Conservation (phyloP, 108 stramenopile genomes). For the Nitzschia inconspicua region DNA sequence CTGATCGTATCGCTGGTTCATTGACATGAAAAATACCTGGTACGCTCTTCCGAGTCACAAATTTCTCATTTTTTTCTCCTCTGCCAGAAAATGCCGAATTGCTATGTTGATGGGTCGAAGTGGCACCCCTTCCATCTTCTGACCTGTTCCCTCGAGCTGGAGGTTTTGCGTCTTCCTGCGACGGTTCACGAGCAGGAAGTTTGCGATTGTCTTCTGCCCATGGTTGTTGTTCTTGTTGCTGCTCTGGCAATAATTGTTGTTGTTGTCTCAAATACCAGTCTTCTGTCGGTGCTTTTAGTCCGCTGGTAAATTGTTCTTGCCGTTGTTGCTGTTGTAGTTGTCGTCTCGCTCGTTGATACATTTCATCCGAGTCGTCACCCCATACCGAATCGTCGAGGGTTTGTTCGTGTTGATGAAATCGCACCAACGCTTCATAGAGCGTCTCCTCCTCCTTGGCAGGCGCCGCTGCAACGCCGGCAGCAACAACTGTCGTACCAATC, state of each 20-base stretch:
- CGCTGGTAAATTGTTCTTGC: not conserved
- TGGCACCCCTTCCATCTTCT: too few species aligned
- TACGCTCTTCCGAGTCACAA: too few species aligned
- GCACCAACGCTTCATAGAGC: conserved; percentile 9
- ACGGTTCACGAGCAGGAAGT: too few species aligned
- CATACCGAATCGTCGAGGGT: not conserved
- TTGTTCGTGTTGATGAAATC: conserved; percentile 22
- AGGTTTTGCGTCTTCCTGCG: too few species aligned
- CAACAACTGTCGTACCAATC: too few species aligned
- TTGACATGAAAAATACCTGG: conserved; percentile 14
- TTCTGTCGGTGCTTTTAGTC: too few species aligned
- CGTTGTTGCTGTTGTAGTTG: not conserved
- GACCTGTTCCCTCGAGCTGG: too few species aligned
- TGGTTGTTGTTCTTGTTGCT: not conserved
- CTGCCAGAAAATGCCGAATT: too few species aligned
- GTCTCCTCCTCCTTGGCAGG: conserved; percentile 5
- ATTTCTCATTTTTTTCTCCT: too few species aligned
- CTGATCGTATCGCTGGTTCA: conserved; percentile 19
- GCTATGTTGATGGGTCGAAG: too few species aligned
- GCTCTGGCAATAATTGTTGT: not conserved
- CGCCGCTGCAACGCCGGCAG: not conserved
- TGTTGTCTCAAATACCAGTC: too few species aligned
- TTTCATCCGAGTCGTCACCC: not conserved
- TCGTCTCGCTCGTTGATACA: not conserved
- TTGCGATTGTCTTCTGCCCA: not conserved